phyloP scores from a whole-genome alignment of 2,329 filamentous ascomycete genomes.

The Hymenoscyphus salicellus region DNA sequence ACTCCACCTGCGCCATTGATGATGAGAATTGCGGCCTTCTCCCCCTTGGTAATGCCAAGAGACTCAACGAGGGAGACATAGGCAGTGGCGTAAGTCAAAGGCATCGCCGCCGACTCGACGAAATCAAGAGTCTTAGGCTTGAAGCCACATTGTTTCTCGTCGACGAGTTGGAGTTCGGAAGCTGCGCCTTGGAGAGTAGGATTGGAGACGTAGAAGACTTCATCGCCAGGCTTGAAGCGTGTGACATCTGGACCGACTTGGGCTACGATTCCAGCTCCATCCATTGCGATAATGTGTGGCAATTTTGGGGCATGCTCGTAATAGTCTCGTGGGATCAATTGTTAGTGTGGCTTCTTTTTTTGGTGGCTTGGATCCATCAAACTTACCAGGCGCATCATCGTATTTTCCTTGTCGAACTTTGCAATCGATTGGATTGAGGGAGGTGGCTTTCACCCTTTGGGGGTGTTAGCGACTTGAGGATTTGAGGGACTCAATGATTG shows the following conservation, averaged over 20 bases:
- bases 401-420: conserved; percentile 38
- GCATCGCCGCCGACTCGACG: conserved; percentile 43
- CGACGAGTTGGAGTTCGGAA: conserved; percentile 43
- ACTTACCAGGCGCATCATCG: conserved; percentile 36
- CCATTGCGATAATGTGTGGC: conserved; percentile 44
- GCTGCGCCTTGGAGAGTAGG: conserved; percentile 42
- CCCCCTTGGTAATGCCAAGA: conserved; percentile 34
- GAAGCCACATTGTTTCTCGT: conserved; percentile 39
- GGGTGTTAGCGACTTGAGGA: background rate
- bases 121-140: conserved; percentile 42
- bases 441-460: conserved; percentile 37
- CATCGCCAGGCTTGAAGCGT: conserved; percentile 42
- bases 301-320: conserved; percentile 30
- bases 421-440: conserved; percentile 42
- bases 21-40: conserved; percentile 41
- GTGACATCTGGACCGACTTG: conserved; percentile 35
- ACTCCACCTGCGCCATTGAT: conserved; percentile 47
- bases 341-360: background rate
- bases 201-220: conserved; percentile 43
- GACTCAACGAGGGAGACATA: conserved; percentile 43
- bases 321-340: conserved; percentile 30
- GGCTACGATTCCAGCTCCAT: conserved; percentile 42
- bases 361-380: background rate
- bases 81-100: conserved; percentile 44
- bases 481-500: background rate